phyloP scores from a whole-genome alignment of 1,284 basidiomycete species.

The Cutaneotrichosporon cyanovorans region DNA sequence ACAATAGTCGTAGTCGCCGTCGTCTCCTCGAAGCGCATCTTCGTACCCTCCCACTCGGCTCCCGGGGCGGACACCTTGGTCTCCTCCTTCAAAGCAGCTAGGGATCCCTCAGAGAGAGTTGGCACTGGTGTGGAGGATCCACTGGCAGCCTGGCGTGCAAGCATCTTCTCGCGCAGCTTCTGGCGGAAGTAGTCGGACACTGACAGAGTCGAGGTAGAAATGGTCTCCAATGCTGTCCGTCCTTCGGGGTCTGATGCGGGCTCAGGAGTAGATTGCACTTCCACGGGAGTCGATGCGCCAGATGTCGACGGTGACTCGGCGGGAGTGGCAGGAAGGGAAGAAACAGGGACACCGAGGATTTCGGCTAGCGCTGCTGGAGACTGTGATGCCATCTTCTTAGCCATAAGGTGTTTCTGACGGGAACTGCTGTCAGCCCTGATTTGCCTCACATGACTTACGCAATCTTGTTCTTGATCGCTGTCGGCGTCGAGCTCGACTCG shows the following conservation, averaged over 20 bases:
- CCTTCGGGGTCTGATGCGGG: slow-evolving; percentile 9
- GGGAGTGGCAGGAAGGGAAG: slow-evolving; percentile 28
- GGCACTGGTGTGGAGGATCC: slow-evolving; percentile 9
- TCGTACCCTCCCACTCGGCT: slow-evolving; percentile 33
- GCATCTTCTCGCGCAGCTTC: slow-evolving; percentile 42
- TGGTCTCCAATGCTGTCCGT: slow-evolving; percentile 26
- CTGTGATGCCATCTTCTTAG: slow-evolving; percentile 40
- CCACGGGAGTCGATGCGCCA: slow-evolving; percentile 17
- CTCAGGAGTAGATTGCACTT: slow-evolving; percentile 16
- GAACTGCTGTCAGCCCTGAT: slow-evolving; percentile 26
- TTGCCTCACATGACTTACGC: slow-evolving; percentile 33
- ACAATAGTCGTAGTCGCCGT: background rate
- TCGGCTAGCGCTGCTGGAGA: slow-evolving; percentile 45
- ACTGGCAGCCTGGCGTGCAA: slow-evolving; percentile 28
- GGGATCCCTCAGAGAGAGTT: slow-evolving; percentile 21
- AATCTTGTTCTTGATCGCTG: slow-evolving; percentile 32
- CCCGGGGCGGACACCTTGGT: slow-evolving; percentile 25
- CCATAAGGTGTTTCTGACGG: slow-evolving; percentile 37
- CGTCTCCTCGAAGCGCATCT: slow-evolving; percentile 28
- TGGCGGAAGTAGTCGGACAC: slow-evolving; percentile 44
- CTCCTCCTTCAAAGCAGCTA: slow-evolving; percentile 24
- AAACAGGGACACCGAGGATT: slow-evolving; percentile 42
- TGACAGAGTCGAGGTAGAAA: slow-evolving; percentile 34
- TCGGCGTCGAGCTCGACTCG: slow-evolving; percentile 21
- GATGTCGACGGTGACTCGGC: slow-evolving; percentile 11